Conservation (phyloP, 371 early-diverging fungal species). For the Zancudomyces culisetae region DNA sequence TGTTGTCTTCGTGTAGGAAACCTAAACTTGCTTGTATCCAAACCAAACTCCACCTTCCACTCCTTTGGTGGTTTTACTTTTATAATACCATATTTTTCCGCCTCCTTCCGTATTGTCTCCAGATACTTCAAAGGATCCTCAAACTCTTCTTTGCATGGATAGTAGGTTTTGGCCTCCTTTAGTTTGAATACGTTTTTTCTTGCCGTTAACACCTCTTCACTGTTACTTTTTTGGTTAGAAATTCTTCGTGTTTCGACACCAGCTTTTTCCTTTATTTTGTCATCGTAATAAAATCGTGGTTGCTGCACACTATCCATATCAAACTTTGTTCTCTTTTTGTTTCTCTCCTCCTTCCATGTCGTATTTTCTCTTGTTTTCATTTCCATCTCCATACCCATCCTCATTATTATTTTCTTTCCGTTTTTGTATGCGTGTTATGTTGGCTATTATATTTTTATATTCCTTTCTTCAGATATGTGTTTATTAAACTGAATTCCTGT, state of each 20-base stretch:
- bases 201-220: neutral
- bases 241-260: neutral
- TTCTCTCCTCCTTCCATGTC: neutral
- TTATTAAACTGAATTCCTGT: too few species aligned
- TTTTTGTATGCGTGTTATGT: too few species aligned
- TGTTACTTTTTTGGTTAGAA: too few species aligned
- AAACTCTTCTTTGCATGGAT: slow-evolving; percentile 72
- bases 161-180: slow-evolving; percentile 54
- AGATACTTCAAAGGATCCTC: slow-evolving; percentile 66
- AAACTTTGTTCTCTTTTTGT: neutral
- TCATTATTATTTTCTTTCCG: too few species aligned
- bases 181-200: slow-evolving; percentile 33
- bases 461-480: too few species aligned
- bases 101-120: slow-evolving; percentile 54
- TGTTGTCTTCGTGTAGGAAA: slow-evolving; percentile 78
- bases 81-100: slow-evolving; percentile 66
- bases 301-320: neutral
- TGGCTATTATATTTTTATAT: too few species aligned
- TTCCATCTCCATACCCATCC: too few species aligned
- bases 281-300: neutral
- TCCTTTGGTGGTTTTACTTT: slow-evolving; percentile 81
- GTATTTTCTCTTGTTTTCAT: too few species aligned
- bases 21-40: slow-evolving; percentile 70
- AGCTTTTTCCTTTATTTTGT: neutral
- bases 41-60: slow-evolving; percentile 64